Base-by-base conservation (phyloP, 805 yeast species). In the Pichia cephalocereana region DNA sequence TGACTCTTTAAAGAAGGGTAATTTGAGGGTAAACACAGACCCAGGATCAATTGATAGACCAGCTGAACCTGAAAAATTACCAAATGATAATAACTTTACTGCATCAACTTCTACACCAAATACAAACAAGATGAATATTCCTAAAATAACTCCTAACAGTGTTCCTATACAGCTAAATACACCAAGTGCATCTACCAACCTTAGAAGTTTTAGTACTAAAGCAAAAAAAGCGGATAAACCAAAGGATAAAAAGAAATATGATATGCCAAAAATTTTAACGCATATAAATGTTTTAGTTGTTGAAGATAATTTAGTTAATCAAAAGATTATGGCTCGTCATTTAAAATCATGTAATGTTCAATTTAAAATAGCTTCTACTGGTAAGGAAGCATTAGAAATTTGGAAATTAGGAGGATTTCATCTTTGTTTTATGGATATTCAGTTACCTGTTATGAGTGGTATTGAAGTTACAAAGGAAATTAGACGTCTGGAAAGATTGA, bases 371-470 rank as follows among this genome's bases (percentile, higher is more conserved):
- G 98, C 98, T 6, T 83, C 86, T 50, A 91, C 89, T 57, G 99
- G 99, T 30, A 80, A 82, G 57, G 98, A 93, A 60, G 99, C 99
- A 1, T 77, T 93, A 3, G 95, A 89, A 53, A 86, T 82, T 66
- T 93, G 98, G 98, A 75, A 87, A 54, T 80, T 77, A 51, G 99
- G 99, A 12, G 97, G 97, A 0, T 88, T 86, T 60, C 98, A 93
- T 63, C 70, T 93, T 53, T 95, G 95, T 38, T 75, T 93, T 41
- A 93, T 93, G 99, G 99, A 93, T 70, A 86, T 93, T 58, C 98
- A 93, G 67, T 71, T 93, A 47, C 99, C 99, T 0, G 95, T 89
- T 2, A 81, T 91, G 73, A 86, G 96, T 1, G 99, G 99, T 34
- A 78, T 93, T 36, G 96, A 91, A 52, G 98, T 96, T 4, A 86